Evolutionary conservation across 805 yeast species (phyloP).

Genomic region (Starmerella floris): DNA sequence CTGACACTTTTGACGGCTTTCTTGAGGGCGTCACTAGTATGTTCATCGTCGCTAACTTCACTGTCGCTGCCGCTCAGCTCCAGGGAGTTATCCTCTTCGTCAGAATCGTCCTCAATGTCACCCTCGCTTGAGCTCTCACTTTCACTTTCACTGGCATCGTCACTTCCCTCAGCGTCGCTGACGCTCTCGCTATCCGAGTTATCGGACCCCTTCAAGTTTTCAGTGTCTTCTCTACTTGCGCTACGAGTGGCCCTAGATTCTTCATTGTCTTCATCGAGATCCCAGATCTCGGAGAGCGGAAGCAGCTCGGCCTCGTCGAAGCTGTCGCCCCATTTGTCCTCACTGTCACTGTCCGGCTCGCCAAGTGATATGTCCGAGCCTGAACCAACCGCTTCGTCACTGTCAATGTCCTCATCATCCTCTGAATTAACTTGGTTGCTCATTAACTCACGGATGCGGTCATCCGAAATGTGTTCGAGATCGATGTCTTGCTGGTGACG

Average conservation of each 20-base stretch:
- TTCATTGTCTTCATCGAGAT: slow-evolving; percentile 47
- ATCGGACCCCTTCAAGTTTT: slow-evolving; percentile 29
- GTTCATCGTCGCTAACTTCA: slow-evolving; percentile 33
- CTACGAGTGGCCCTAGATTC: not conserved
- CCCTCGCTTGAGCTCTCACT: not conserved
- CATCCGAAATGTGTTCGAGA: slow-evolving; percentile 28
- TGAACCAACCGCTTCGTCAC: slow-evolving; percentile 81
- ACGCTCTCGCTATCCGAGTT: not conserved
- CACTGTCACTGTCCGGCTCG: slow-evolving; percentile 34
- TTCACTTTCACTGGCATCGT: slow-evolving; percentile 12
- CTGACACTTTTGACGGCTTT: slow-evolving; percentile 27
- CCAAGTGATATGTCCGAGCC: slow-evolving; percentile 54
- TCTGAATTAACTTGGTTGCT: slow-evolving; percentile 26
- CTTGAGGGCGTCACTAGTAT: slow-evolving; percentile 36
- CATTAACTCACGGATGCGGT: slow-evolving; percentile 20
- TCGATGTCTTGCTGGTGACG: slow-evolving; percentile 26
- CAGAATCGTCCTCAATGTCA: slow-evolving; percentile 3
- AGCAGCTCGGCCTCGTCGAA: slow-evolving; percentile 64
- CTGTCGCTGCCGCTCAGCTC: slow-evolving; percentile 10
- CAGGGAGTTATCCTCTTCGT: not conserved
- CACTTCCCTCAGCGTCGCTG: not conserved
- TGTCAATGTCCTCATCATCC: slow-evolving; percentile 43
- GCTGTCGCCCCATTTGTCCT: slow-evolving; percentile 55
- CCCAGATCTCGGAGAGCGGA: slow-evolving; percentile 83
- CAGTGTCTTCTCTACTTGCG: not conserved